Percentiles rank a stretch among this genome's conserved stretches.
These are phyloP conservation scores for Candida saitoana DNA, from an alignment of 805 yeast genomes.

Conservation along the genomic window DNA sequence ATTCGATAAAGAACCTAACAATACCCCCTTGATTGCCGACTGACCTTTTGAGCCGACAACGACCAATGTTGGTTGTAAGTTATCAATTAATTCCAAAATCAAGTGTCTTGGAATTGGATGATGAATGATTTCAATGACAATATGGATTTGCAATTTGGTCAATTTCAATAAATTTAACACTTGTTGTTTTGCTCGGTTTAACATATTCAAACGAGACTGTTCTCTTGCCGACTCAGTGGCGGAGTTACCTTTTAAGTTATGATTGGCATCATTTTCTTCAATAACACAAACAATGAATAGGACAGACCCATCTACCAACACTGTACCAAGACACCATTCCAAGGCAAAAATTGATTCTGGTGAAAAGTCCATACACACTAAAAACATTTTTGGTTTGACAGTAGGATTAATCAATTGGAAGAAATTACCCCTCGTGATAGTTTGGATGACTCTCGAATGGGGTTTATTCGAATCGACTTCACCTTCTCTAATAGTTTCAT, in stretches of 20 bases:
- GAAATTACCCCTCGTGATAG: conserved; percentile 66
- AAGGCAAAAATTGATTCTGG: conserved; percentile 80
- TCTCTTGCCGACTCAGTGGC: conserved; percentile 35
- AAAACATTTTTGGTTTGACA: conserved; percentile 53
- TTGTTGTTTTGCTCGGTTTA: conserved; percentile 41
- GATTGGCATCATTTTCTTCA: conserved; percentile 44
- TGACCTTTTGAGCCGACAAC: conserved; percentile 75
- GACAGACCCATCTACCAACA: conserved; percentile 77
- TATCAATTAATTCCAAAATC: conserved; percentile 64
- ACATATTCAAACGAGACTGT: conserved; percentile 33
- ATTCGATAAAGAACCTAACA: conserved; percentile 69
- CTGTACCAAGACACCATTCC: conserved; percentile 85
- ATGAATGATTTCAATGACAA: conserved; percentile 69
- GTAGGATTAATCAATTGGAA: conserved; percentile 46
- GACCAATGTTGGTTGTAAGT: conserved; percentile 67
- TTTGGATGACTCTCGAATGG: conserved; percentile 60
- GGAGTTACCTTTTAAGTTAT: conserved; percentile 37
- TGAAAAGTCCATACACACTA: conserved; percentile 77
- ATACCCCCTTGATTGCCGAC: conserved; percentile 66
- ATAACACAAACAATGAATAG: conserved; percentile 65
- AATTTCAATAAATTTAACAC: conserved; percentile 49
- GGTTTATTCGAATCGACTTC: conserved; percentile 49
- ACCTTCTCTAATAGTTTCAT: conserved; percentile 52
- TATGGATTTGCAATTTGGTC: conserved; percentile 69
- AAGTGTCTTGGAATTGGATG: conserved; percentile 73